Evolutionary conservation across 2,329 filamentous ascomycete genomes (phyloP).

Genomic region (Curvularia hawaiiensis): DNA sequence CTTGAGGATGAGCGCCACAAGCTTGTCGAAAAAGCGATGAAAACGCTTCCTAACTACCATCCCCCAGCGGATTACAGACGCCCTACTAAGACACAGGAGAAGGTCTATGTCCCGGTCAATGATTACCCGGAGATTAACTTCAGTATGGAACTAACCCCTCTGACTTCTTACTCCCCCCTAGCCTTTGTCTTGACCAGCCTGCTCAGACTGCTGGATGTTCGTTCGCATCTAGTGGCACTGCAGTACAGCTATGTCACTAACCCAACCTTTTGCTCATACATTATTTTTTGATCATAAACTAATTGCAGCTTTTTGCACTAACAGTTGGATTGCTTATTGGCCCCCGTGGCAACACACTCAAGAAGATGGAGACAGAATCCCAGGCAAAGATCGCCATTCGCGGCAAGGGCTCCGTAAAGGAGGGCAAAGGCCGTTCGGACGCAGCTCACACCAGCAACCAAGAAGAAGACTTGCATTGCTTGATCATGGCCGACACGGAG

Average conservation of each 20-base stretch:
- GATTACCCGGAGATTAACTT: constrained; percentile 99
- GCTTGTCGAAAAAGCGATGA: constrained; percentile 98
- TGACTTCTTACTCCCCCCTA: constrained; percentile 53
- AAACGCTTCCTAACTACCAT: constrained; percentile 99
- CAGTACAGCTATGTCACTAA: constrained; percentile 50
- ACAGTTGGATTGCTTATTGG: constrained; percentile 99
- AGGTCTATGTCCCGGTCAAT: constrained; percentile 99
- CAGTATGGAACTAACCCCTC: constrained; percentile 99
- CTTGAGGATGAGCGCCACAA: constrained; percentile 99
- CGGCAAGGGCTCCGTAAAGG: constrained; percentile 99
- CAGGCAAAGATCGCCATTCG: constrained; percentile 98
- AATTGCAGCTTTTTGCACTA: constrained; percentile 85
- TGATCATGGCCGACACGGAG: constrained; percentile 99
- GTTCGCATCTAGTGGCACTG: constrained; percentile 40
- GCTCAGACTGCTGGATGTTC: constrained; percentile 40
- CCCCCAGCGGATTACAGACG: constrained; percentile 98
- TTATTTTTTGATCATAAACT: constrained; percentile 65
- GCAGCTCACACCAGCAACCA: constrained; percentile 99
- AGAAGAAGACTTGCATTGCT: constrained; percentile 97
- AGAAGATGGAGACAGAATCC: constrained; percentile 99
- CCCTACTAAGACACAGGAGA: constrained; percentile 99
- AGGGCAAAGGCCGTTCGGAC: constrained; percentile 98
- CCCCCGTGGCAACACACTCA: constrained; percentile 98
- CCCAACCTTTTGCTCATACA: constrained; percentile 41
- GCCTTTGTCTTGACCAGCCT: constrained; percentile 53